Evolutionary conservation across 2,329 filamentous ascomycete species (phyloP).

Genomic region (Leptographium wingfieldii): DNA sequence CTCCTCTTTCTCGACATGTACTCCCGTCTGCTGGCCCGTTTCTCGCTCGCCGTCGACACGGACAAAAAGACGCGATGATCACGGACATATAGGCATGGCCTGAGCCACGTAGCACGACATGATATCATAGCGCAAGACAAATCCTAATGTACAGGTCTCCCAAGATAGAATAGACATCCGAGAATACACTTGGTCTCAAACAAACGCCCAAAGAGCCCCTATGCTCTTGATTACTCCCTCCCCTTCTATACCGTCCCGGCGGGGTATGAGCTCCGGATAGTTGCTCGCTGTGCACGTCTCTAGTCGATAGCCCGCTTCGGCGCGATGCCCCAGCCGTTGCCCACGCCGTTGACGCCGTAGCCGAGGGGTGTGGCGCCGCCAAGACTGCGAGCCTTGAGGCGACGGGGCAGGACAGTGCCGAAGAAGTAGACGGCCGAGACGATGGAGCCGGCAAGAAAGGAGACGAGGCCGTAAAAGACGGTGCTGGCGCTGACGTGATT

Average conservation of each 20-base stretch:
- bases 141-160: no score
- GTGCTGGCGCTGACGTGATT: constrained; percentile 52
- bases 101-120: background rate
- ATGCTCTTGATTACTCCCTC: background rate
- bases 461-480: constrained; percentile 47
- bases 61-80: constrained; percentile 29
- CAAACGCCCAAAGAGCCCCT: background rate
- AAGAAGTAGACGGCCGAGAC: constrained; percentile 47
- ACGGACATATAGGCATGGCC: background rate
- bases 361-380: constrained; percentile 46
- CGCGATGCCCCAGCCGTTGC: constrained; percentile 46
- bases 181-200: background rate
- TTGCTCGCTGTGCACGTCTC: background rate
- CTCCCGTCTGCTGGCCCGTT: constrained; percentile 31
- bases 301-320: constrained; percentile 38
- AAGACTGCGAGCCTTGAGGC: constrained; percentile 35
- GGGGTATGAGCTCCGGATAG: background rate
- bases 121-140: background rate
- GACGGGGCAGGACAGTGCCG: constrained; percentile 43
- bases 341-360: constrained; percentile 37
- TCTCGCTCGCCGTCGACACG: constrained; percentile 18
- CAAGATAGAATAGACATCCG: background rate
- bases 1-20: constrained; percentile 44
- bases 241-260: background rate
- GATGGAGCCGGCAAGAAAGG: constrained; percentile 42